Base-by-base conservation (phyloP, 768 basidiomycete genomes). In the Boletus insuetus region DNA sequence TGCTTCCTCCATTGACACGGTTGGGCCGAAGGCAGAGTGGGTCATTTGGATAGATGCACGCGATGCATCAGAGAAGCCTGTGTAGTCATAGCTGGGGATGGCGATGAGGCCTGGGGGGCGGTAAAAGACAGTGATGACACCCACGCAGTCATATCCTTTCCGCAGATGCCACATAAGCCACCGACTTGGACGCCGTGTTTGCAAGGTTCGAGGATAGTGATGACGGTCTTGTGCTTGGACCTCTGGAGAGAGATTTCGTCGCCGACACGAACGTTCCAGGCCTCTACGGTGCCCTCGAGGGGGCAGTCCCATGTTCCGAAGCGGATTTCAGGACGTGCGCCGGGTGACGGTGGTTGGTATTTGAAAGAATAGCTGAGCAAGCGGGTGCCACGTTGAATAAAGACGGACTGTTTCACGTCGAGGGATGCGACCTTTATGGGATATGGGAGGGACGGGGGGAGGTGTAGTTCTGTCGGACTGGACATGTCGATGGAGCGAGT, bases 1-100 rank as follows among this genome's bases (percentile, higher is more conserved):
- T 0, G 97, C 97, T 76, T 98, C 94, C 63, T 92, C 89, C 52
- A 92, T 76, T 1, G 94, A 95, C 40, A 98, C 94, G 26, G 90
- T 90, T 1, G 96, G 93, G 0, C 92, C 91, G 59, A 87, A 85
- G 42, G 91, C 89, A 55, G 90, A 91, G 73, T 99, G 95, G 9
- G 90, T 93, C 88, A 98, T 95, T 69, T 89, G 90, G 60, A 96
- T 94, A 45, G 84, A 86, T 47, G 94, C 94, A 55, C 93, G 84
- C 35, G 86, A 84, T 39, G 90, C 82, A 73, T 94, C 91, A 20
- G 89, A 88, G 76, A 86, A 90, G 26, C 91, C 93, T 0, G 86
- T 90, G 67, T 94, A 94, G 75, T 95, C 94, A 60, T 81, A 78
- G 53, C 94, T 85, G 60, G 32, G 51, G 29, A 42, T 6, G 38